These are phyloP conservation scores for Lactarius trivialis DNA, from an alignment of 768 basidiomycete genomes.

Conservation along the genomic window DNA sequence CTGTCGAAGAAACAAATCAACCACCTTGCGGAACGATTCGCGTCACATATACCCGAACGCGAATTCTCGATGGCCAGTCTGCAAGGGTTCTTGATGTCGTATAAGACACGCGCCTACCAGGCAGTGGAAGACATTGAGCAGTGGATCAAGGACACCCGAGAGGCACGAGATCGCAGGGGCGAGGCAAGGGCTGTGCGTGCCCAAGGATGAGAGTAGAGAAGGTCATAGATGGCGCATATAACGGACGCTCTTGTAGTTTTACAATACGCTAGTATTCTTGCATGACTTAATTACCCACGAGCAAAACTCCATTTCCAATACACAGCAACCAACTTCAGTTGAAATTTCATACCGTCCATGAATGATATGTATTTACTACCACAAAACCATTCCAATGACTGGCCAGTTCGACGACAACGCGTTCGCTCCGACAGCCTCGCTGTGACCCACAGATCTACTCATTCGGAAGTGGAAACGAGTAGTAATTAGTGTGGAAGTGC, in stretches of 20 bases:
- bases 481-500: neutral
- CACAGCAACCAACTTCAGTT: neutral
- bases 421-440: neutral
- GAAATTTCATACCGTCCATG: neutral
- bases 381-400: neutral
- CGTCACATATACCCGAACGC: constrained; percentile 43
- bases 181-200: neutral
- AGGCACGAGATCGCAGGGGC: constrained; percentile 24
- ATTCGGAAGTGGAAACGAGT: neutral
- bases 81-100: constrained; percentile 60
- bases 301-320: neutral
- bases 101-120: constrained; percentile 52
- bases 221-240: neutral
- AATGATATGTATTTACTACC: neutral
- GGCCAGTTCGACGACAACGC: neutral
- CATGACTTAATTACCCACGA: neutral
- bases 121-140: constrained; percentile 41
- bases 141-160: constrained; percentile 47
- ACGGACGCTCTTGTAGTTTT: neutral
- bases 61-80: constrained; percentile 39
- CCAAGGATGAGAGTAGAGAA: neutral
- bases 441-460: neutral
- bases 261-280: neutral
- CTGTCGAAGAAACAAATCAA: constrained; percentile 37
- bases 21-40: constrained; percentile 50